These are phyloP conservation scores for Suhomyces sp. DNA, from an alignment of 805 yeast genomes.

Conservation along the genomic window DNA sequence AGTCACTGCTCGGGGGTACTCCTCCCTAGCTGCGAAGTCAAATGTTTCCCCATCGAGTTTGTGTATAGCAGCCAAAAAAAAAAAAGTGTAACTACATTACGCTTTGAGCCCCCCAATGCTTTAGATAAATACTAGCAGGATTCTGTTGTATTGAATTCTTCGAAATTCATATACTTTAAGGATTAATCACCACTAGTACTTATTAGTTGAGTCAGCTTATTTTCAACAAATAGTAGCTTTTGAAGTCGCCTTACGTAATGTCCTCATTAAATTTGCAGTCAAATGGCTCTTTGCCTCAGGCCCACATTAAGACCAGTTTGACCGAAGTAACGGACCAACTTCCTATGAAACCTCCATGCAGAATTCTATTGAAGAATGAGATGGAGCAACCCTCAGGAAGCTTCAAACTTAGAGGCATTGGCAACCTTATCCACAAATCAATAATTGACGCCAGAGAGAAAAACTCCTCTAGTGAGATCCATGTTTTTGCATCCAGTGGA, in stretches of 20 bases:
- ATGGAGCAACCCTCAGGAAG: constrained; percentile 55
- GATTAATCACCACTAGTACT: background rate
- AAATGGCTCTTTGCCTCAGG: constrained; percentile 10
- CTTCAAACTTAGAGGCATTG: constrained; percentile 56
- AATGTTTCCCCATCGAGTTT: background rate
- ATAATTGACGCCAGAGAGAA: constrained; percentile 22
- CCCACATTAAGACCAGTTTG: constrained; percentile 36
- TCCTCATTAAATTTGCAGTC: constrained; percentile 5
- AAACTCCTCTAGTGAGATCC: constrained; percentile 25
- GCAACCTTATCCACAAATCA: constrained; percentile 40
- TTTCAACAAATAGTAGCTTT: background rate
- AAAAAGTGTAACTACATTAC: background rate
- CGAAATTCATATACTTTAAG: background rate
- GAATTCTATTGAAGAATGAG: constrained; percentile 48
- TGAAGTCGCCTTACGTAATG: background rate
- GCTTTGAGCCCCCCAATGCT: background rate
- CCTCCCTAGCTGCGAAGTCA: constrained; percentile 3
- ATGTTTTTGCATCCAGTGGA: constrained; percentile 52
- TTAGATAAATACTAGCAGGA: background rate
- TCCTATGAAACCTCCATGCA: constrained; percentile 31
- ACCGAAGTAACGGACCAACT: constrained; percentile 33
- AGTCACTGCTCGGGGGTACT: background rate
- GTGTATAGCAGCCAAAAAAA: background rate
- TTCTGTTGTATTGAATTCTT: background rate
- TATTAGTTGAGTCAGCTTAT: background rate